Evolutionary conservation across 1,139 yeast species (phyloP).

Genomic region (Candida sp.): DNA sequence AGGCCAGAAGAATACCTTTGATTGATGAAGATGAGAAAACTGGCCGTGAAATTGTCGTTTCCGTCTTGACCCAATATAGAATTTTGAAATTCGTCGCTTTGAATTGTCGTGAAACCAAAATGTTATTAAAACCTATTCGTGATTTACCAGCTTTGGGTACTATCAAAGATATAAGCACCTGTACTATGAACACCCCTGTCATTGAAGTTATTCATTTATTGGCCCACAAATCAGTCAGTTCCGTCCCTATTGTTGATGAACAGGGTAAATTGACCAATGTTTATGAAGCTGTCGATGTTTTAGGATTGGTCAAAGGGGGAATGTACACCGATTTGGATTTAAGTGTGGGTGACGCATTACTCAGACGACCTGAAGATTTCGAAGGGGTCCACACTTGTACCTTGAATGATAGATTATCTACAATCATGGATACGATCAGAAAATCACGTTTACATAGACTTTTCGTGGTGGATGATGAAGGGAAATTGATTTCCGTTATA

Average conservation of each 20-base stretch:
- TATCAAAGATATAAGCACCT: slow-evolving; percentile 62
- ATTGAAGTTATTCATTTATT: slow-evolving; percentile 87
- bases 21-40: slow-evolving; percentile 94
- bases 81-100: slow-evolving; percentile 93
- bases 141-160: slow-evolving; percentile 65
- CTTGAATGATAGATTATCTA: slow-evolving; percentile 77
- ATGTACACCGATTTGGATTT: slow-evolving; percentile 86
- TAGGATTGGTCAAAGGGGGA: slow-evolving; percentile 92
- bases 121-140: slow-evolving; percentile 71
- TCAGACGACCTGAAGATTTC: slow-evolving; percentile 93
- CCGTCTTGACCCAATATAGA: slow-evolving; percentile 95
- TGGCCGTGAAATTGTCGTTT: slow-evolving; percentile 89
- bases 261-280: slow-evolving; percentile 76
- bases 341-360: slow-evolving; percentile 93
- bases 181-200: slow-evolving; percentile 90
- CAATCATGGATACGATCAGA: slow-evolving; percentile 91
- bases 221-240: slow-evolving; percentile 76
- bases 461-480: slow-evolving; percentile 84
- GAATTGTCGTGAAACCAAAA: slow-evolving; percentile 92
- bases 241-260: slow-evolving; percentile 91
- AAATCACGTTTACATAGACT: slow-evolving; percentile 89
- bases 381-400: slow-evolving; percentile 99
- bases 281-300: slow-evolving; percentile 94
- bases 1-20: slow-evolving; percentile 91
- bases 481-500: slow-evolving; percentile 76